These are phyloP conservation scores for Aspergillus sp. DNA, from an alignment of 2,329 filamentous ascomycete species.

Conservation along the genomic window DNA sequence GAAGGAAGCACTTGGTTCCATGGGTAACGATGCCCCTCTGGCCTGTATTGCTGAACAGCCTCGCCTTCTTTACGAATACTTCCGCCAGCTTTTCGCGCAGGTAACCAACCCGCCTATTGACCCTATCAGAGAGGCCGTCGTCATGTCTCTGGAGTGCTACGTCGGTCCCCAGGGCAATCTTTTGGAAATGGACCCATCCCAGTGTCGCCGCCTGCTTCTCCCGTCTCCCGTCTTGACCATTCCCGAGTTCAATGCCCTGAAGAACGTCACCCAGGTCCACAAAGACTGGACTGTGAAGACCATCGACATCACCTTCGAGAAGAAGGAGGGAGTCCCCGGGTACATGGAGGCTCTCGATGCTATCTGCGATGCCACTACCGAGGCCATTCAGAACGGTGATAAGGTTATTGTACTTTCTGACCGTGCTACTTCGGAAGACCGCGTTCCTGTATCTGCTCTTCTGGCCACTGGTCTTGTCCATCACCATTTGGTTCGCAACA, in stretches of 20 bases:
- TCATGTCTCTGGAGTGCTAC: slow-evolving; percentile 97
- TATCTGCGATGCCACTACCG: slow-evolving; percentile 80
- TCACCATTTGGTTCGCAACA: slow-evolving; percentile 91
- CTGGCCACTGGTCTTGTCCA: slow-evolving; percentile 91
- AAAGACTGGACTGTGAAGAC: slow-evolving; percentile 80
- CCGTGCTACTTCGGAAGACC: slow-evolving; percentile 74
- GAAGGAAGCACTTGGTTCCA: slow-evolving; percentile 93
- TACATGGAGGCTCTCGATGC: slow-evolving; percentile 83
- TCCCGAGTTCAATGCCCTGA: slow-evolving; percentile 83
- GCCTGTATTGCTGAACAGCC: slow-evolving; percentile 88
- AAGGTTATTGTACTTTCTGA: slow-evolving; percentile 87
- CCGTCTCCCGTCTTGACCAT: slow-evolving; percentile 86
- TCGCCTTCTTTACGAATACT: slow-evolving; percentile 89
- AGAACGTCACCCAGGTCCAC: slow-evolving; percentile 68
- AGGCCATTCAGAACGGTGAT: slow-evolving; percentile 76
- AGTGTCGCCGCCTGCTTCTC: slow-evolving; percentile 80
- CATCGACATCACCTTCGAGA: slow-evolving; percentile 92
- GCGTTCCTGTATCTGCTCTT: slow-evolving; percentile 79
- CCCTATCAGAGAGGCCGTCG: slow-evolving; percentile 92
- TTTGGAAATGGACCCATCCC: slow-evolving; percentile 84
- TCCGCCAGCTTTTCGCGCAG: slow-evolving; percentile 94
- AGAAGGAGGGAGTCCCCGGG: slow-evolving; percentile 73
- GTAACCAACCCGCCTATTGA: slow-evolving; percentile 98
- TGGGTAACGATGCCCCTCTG: slow-evolving; percentile 94
- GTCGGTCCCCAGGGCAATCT: slow-evolving; percentile 94